phyloP scores from a whole-genome alignment of 1,139 yeast species.

The Nakaseomyces bracarensis region DNA sequence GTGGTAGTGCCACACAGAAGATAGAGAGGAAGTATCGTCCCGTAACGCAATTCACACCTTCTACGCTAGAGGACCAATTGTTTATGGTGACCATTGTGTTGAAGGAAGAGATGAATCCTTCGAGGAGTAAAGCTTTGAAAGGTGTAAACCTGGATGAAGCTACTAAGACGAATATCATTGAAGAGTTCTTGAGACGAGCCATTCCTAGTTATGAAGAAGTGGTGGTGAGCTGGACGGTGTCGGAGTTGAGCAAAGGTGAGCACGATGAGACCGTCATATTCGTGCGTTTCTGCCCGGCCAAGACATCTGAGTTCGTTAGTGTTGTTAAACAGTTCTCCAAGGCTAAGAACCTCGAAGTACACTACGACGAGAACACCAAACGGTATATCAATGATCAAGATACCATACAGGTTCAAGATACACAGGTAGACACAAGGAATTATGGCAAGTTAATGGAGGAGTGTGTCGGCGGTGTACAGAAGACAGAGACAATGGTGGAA shows the following conservation, averaged over 20 bases:
- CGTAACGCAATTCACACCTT: constrained; percentile 23
- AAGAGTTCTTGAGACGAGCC: neutral
- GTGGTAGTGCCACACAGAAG: neutral
- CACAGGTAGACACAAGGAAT: no score
- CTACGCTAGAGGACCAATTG: constrained; percentile 23
- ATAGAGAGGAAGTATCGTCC: constrained; percentile 14
- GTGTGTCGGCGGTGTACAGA: no score
- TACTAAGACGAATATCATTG: neutral
- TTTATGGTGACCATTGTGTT: constrained; percentile 18
- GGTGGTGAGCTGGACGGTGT: neutral
- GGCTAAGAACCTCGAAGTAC: neutral
- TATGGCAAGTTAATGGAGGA: no score
- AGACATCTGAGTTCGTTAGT: neutral
- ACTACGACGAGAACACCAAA: neutral
- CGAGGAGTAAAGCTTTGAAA: constrained; percentile 1
- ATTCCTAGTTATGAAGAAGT: neutral
- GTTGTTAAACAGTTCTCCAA: neutral
- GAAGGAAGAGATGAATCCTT: neutral
- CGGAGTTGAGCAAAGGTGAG: neutral
- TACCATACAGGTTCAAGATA: neutral
- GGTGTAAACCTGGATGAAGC: constrained; percentile 4
- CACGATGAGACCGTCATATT: neutral
- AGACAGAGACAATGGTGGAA: constrained; percentile 6
- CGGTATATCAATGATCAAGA: neutral
- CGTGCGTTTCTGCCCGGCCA: neutral